phyloP scores from a whole-genome alignment of 2,329 filamentous ascomycete species.

The Phialophora chinensis region DNA sequence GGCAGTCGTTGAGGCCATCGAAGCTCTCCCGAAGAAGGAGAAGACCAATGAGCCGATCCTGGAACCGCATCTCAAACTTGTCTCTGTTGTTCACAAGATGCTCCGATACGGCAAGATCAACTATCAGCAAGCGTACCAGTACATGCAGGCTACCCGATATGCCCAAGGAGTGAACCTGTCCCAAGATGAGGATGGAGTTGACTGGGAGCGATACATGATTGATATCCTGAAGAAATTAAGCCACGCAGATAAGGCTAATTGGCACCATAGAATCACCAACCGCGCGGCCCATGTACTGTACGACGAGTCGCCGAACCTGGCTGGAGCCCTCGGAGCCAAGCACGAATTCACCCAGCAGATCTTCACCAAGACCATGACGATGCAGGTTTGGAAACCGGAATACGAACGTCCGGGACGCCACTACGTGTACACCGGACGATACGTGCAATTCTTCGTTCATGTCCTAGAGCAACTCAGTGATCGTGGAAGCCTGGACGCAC shows the following conservation, averaged over 20 bases:
- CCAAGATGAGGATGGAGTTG: conserved; percentile 56
- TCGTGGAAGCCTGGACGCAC: conserved; percentile 73
- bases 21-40: conserved; percentile 66
- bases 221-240: conserved; percentile 64
- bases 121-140: conserved; percentile 55
- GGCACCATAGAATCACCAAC: conserved; percentile 93
- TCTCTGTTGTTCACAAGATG: conserved; percentile 81
- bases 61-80: conserved; percentile 91
- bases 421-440: conserved; percentile 88
- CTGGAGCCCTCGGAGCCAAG: conserved; percentile 67
- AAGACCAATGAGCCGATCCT: conserved; percentile 74
- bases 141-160: conserved; percentile 61
- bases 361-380: conserved; percentile 91
- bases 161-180: conserved; percentile 58
- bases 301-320: conserved; percentile 58
- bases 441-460: conserved; percentile 79
- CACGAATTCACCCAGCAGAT: conserved; percentile 81
- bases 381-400: conserved; percentile 95
- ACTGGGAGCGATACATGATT: conserved; percentile 67
- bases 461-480: conserved; percentile 78
- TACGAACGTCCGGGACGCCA: conserved; percentile 83
- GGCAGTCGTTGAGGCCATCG: conserved; percentile 64
- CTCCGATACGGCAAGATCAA: conserved; percentile 60
- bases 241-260: conserved; percentile 84
- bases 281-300: conserved; percentile 66